Base-by-base conservation (phyloP, 2,329 filamentous ascomycete genomes). In the Didymella sp. region DNA sequence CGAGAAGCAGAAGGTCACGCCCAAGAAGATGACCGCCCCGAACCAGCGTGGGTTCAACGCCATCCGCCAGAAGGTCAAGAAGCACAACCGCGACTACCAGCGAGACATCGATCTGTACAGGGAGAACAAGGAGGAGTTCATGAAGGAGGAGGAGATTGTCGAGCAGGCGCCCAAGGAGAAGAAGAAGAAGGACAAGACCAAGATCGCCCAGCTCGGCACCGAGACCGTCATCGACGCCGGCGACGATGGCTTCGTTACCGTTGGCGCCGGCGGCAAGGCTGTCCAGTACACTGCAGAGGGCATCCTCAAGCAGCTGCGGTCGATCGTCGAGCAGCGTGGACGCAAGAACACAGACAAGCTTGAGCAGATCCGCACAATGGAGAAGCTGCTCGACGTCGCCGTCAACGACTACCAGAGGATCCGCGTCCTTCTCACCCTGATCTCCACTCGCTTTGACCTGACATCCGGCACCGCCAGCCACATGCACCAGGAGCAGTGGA, bases 1-100 rank as follows among this genome's bases (percentile, higher is more conserved):
- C 64, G 87, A 92, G 71, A 97, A 97, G 85, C 91, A 96, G 76
- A 99, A 99, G 84, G 90, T 96, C 67, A 90, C 91, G 2, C 87
- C 89, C 62, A 97, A 97, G 87, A 98, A 97, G 85, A 96, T 98
- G 93, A 99, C 96, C 81, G 92, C 93, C 61, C 95, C 89, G 74
- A 96, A 94, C 75, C 90, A 92, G 65, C 91, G 92, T 80, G 92
- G 93, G 72, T 86, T 99, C 73, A 99, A 98, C 78, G 92, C 93
- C 61, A 91, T 98, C 73, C 96, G 97, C 82, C 95, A 99, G 79
- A 93, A 93, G 81, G 92, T 99, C 82, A 93, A 94, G 87, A 98
- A 97, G 86, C 94, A 94, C 81, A 96, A 94, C 85, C 96, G 96
- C 81, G 94, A 98, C 64, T 94, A 94, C 80, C 87, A 91, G 73